phyloP scores from a whole-genome alignment of 2,329 filamentous ascomycete genomes.

The Westerdykella ornata region DNA sequence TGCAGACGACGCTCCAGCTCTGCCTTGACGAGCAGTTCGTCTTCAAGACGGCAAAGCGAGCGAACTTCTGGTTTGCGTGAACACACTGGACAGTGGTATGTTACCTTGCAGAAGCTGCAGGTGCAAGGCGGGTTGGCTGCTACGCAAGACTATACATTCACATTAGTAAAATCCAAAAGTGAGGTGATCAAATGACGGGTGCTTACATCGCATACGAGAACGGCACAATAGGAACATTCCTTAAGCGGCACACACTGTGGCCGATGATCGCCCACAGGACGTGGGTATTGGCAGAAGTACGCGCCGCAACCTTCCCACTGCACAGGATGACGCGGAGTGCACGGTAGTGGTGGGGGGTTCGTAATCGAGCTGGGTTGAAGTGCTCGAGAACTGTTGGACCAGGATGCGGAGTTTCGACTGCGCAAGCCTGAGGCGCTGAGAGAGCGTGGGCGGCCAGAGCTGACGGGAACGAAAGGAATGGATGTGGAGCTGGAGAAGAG shows the following conservation, averaged over 20 bases:
- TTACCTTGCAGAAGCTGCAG: slow-evolving; percentile 36
- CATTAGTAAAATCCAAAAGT: slow-evolving; percentile 7
- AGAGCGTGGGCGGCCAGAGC: slow-evolving; percentile 33
- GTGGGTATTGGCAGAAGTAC: slow-evolving; percentile 38
- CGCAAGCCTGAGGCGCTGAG: slow-evolving; percentile 35
- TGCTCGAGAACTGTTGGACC: slow-evolving; percentile 22
- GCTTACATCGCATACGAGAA: slow-evolving; percentile 40
- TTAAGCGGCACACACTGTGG: slow-evolving; percentile 33
- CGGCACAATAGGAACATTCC: slow-evolving; percentile 37
- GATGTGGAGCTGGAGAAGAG: slow-evolving; percentile 19
- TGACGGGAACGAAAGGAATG: slow-evolving; percentile 27
- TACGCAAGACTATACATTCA: slow-evolving; percentile 24
- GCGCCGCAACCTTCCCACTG: slow-evolving; percentile 41
- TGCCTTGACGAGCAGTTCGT: slow-evolving; percentile 27
- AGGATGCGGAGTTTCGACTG: slow-evolving; percentile 24
- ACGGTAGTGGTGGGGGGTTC: slow-evolving; percentile 34
- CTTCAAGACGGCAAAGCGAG: slow-evolving; percentile 32
- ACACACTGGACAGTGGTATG: slow-evolving; percentile 38
- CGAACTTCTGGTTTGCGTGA: slow-evolving; percentile 27
- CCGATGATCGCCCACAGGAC: slow-evolving; percentile 36
- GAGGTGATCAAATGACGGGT: neutral
- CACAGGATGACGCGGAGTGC: slow-evolving; percentile 37
- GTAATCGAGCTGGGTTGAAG: slow-evolving; percentile 21
- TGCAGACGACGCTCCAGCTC: slow-evolving; percentile 26
- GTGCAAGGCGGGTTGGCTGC: slow-evolving; percentile 28